A percentile compares a stretch with the other conserved stretches of the same genome.
Evolutionary conservation across 2,329 filamentous ascomycete species (phyloP).

Genomic region (Escovopsis sp.): DNA sequence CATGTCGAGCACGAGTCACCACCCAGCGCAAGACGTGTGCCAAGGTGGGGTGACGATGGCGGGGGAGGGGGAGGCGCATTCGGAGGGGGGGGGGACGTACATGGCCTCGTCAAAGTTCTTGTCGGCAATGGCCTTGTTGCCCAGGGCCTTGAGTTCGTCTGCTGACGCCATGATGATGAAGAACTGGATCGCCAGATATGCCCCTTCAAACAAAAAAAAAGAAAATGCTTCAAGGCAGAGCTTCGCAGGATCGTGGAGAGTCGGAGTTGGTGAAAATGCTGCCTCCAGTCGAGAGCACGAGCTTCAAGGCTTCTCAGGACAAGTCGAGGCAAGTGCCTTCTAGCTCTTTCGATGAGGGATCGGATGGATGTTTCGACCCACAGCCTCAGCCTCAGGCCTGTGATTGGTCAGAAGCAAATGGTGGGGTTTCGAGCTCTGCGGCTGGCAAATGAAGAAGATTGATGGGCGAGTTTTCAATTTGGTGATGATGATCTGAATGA

Average conservation of each 20-base stretch:
- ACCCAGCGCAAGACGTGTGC: background rate
- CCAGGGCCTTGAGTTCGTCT: conserved; percentile 84
- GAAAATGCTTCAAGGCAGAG: conserved; percentile 1
- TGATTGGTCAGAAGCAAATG: background rate
- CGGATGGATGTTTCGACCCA: conserved; percentile 10
- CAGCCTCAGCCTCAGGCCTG: background rate
- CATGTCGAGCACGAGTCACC: background rate
- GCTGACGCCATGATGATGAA: conserved; percentile 43
- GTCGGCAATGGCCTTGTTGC: conserved; percentile 95
- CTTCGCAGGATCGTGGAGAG: conserved; percentile 12
- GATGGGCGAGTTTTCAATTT: no score
- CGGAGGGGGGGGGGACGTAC: conserved; percentile 53
- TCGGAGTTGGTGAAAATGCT: conserved; percentile 9
- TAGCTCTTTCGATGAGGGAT: conserved; percentile 29
- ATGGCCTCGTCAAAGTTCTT: conserved; percentile 95
- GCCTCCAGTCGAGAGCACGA: conserved; percentile 2
- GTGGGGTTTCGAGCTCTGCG: background rate
- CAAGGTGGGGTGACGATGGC: conserved; percentile 1
- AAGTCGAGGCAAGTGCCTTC: conserved; percentile 18
- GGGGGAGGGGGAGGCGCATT: background rate
- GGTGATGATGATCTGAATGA: no score
- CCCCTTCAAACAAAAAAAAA: conserved; percentile 1
- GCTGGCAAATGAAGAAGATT: no score
- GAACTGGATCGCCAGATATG: conserved; percentile 1
- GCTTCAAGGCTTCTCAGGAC: conserved; percentile 13